phyloP scores from a whole-genome alignment of 345 rosid genomes.

The Leavenworthia alabamica region DNA sequence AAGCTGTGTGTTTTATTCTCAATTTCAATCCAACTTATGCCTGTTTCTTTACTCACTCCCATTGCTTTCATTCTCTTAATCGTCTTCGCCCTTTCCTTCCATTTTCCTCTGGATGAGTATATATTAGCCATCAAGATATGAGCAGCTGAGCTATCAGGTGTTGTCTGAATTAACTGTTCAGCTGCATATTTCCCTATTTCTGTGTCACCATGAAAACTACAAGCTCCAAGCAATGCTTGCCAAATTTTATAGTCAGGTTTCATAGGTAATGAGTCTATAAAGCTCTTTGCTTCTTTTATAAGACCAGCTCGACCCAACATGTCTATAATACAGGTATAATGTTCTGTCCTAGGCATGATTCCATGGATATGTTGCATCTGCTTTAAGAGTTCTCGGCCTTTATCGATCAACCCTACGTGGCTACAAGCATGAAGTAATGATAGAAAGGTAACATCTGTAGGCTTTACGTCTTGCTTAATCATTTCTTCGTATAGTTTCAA shows the following conservation, averaged over 20 bases:
- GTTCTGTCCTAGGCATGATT: conserved; percentile 63
- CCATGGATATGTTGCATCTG: conserved; percentile 55
- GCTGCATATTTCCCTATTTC: conserved; percentile 67
- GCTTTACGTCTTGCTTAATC: conserved; percentile 47
- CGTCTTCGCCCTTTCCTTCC: conserved; percentile 69
- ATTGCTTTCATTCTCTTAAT: conserved; percentile 70
- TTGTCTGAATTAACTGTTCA: conserved; percentile 42
- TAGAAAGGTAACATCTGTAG: conserved; percentile 82
- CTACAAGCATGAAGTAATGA: conserved; percentile 91
- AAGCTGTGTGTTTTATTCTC: conserved; percentile 64
- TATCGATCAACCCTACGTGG: conserved; percentile 66
- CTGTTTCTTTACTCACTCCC: conserved; percentile 68
- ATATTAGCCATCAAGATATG: conserved; percentile 75
- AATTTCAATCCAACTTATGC: conserved; percentile 88
- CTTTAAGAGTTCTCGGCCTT: conserved; percentile 64
- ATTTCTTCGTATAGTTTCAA: conserved; percentile 61
- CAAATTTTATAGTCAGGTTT: conserved; percentile 51
- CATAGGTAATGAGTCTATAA: conserved; percentile 41
- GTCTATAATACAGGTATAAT: conserved; percentile 77
- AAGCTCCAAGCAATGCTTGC: conserved; percentile 91
- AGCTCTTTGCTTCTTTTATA: conserved; percentile 55
- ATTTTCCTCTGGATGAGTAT: conserved; percentile 57
- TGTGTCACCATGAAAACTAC: conserved; percentile 58
- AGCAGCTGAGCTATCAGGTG: conserved; percentile 55
- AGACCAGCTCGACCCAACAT: conserved; percentile 87